Evolutionary conservation across 805 yeast genomes (phyloP), one percentile per base, ranked within the genome.

Genomic region (Metschnikowia colocasiae): DNA sequence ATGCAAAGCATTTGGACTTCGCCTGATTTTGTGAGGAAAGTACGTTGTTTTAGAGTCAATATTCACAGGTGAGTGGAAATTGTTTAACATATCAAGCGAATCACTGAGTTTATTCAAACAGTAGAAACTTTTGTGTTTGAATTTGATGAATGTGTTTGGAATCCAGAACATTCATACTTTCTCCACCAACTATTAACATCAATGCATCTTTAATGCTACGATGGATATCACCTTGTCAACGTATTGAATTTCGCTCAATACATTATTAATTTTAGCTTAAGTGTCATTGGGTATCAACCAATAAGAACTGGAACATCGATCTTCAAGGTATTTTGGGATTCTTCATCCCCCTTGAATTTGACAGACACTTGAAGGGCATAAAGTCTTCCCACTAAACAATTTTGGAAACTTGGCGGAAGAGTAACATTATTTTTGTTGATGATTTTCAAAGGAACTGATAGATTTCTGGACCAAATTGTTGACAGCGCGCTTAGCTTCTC

Each of bases 401-500:
- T 76, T 54, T 83, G 87, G 60, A 83, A 83, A 46, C 74, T 74
- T 1, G 89, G 89, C 15, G 80, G 60, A 46, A 84, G 59, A 1
- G 82, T 80, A 40, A 77, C 72, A 40, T 64, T 65, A 32, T 76
- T 68, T 45, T 75, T 75, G 39, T 73, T 70, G 27, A 62, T 54
- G 18, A 74, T 61, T 29, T 66, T 62, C 44, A 81, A 54, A 16
- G 79, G 78, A 3, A 80, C 57, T 1, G 59, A 59, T 3, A 81
- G 34, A 46, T 64, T 32, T 55, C 67, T 65, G 1, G 48, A 26
- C 72, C 71, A 59, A 49, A 58, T 50, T 43, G 60, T 53, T 63
- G 71, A 61, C 38, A 59, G 55, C 16, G 55, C 57, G 38, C 47
- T 48, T 4, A 46, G 10, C 46, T 64, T 67, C 18, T 53, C 52